A percentile compares a stretch with the other conserved stretches of the same genome.
Conservation (phyloP, 306 rosid species). For the Argentina anserina region DNA sequence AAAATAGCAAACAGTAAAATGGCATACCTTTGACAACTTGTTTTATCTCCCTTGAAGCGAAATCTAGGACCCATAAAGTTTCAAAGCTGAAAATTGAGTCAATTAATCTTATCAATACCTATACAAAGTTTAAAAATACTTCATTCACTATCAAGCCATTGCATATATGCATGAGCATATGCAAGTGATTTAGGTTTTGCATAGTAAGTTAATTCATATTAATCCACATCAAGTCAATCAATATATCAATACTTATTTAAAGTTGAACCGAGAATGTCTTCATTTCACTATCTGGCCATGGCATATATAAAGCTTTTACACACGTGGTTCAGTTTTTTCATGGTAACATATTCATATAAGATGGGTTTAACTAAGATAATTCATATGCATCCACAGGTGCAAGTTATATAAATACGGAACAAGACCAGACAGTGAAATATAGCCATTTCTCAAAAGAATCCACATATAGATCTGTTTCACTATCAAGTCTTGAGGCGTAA, state of each 20-base stretch:
- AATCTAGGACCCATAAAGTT: slow-evolving; percentile 67
- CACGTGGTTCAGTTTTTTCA: neutral
- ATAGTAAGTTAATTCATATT: neutral
- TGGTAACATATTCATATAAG: too few species aligned
- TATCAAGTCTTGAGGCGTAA: neutral
- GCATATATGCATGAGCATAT: neutral
- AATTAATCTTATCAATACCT: slow-evolving; percentile 5
- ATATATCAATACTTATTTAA: neutral
- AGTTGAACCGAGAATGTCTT: neutral
- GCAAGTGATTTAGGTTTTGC: neutral
- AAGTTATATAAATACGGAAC: too few species aligned
- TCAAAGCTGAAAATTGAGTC: slow-evolving; percentile 51
- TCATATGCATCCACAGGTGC: neutral
- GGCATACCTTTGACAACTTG: slow-evolving; percentile 58
- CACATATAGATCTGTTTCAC: neutral
- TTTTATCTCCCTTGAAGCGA: slow-evolving; percentile 49
- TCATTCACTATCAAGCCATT: neutral
- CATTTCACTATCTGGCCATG: neutral
- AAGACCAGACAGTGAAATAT: too few species aligned
- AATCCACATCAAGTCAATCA: neutral
- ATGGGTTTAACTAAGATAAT: neutral
- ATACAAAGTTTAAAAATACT: neutral
- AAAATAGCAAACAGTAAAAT: slow-evolving; percentile 9
- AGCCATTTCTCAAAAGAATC: too few species aligned
- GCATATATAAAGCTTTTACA: neutral